A percentile compares a stretch with the other conserved stretches of the same genome.
phyloP scores from a whole-genome alignment of 1,284 basidiomycete species.

The Marasmius fiardii region DNA sequence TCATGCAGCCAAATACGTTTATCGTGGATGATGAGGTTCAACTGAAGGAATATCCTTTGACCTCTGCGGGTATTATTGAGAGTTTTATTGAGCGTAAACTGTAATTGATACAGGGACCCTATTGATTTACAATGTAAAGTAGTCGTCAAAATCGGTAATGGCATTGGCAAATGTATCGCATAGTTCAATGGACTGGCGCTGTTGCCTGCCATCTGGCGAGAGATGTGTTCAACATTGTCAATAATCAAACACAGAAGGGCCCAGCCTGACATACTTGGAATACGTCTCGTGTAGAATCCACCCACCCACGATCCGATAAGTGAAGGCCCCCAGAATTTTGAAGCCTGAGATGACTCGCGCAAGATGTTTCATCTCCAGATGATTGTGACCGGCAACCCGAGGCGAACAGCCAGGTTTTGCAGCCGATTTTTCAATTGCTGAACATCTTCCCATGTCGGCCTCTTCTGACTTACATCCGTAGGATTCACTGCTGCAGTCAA shows the following conservation, averaged over 20 bases:
- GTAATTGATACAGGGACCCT: no score
- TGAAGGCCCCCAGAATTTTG: no score
- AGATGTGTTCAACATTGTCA: no score
- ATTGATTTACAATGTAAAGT: no score
- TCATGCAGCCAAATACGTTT: constrained; percentile 78
- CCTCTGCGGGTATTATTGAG: constrained; percentile 68
- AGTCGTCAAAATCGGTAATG: background rate
- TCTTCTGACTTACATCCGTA: background rate
- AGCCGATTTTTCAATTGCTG: constrained; percentile 4
- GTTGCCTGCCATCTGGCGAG: no score
- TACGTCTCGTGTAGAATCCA: no score
- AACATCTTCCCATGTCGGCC: constrained; percentile 11
- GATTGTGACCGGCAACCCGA: constrained; percentile 1
- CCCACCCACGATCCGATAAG: no score
- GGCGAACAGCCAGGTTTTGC: background rate
- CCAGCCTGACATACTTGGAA: no score
- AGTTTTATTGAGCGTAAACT: constrained; percentile 75
- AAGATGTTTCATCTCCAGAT: constrained; percentile 2
- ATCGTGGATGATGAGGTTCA: constrained; percentile 62
- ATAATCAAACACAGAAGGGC: no score
- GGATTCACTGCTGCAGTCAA: constrained; percentile 31
- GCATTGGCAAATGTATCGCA: no score
- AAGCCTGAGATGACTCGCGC: no score
- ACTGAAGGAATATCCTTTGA: constrained; percentile 76
- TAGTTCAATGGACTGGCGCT: no score